A percentile compares a stretch with the other conserved stretches of the same genome.
These are phyloP conservation scores for Stereocaulon alpinum DNA, from an alignment of 495 filamentous ascomycete species.

Conservation along the genomic window DNA sequence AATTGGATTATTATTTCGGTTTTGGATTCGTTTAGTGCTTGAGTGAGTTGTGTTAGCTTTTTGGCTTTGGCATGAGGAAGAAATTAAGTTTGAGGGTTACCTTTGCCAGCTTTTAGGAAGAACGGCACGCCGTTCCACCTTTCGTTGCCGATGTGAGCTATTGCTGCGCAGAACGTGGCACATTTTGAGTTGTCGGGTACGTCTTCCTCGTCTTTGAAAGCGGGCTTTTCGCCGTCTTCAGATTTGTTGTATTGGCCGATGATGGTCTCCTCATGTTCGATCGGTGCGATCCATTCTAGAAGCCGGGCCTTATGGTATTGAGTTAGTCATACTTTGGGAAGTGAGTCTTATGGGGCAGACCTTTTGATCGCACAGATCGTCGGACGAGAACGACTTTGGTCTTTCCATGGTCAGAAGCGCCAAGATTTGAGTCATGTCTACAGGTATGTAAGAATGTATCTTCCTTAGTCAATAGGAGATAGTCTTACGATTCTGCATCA, in stretches of 20 bases:
- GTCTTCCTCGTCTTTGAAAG: conserved; percentile 81
- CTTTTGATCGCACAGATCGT: conserved; percentile 97
- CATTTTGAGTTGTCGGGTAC: conserved; percentile 75
- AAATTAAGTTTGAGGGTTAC: too few species aligned
- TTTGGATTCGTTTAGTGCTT: conserved; percentile 76
- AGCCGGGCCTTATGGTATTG: conserved; percentile 39
- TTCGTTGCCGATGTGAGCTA: conserved; percentile 81
- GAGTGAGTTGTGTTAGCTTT: too few species aligned
- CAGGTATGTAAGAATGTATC: background rate
- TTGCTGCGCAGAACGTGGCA: conserved; percentile 78
- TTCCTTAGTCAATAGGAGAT: background rate
- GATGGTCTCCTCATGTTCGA: conserved; percentile 80
- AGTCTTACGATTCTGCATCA: conserved; percentile 78
- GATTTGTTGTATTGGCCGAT: conserved; percentile 80
- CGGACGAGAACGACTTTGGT: conserved; percentile 91
- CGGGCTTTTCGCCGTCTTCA: conserved; percentile 67
- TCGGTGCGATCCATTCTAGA: conserved; percentile 63
- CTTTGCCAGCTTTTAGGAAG: conserved; percentile 79
- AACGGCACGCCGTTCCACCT: conserved; percentile 82
- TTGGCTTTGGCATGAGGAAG: background rate
- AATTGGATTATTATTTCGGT: conserved; percentile 82
- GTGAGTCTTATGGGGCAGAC: conserved; percentile 22
- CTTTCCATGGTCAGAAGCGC: conserved; percentile 96
- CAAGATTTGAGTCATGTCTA: conserved; percentile 85
- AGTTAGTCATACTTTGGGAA: background rate